phyloP scores from a whole-genome alignment of 352 stramenopile species.

The Pythium guiyangense region DNA sequence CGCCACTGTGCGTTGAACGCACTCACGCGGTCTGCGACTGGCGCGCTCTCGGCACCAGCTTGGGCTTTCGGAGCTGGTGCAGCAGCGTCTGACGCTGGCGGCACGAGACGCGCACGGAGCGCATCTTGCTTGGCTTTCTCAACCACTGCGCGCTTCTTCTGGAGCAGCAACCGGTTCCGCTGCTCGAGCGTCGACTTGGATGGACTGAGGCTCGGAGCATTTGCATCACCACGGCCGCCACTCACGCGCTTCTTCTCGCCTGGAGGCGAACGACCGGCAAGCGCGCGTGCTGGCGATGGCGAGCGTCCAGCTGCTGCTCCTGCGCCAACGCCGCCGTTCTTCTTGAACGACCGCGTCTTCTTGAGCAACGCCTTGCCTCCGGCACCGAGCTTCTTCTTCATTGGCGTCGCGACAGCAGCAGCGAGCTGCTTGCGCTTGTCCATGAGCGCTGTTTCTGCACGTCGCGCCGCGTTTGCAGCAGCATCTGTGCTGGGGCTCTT shows the following conservation, averaged over 20 bases:
- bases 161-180: constrained; percentile 13
- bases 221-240: not conserved
- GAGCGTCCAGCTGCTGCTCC: not conserved
- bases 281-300: not conserved
- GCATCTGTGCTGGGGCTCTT: constrained; percentile 2
- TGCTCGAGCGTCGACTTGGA: constrained; percentile 14
- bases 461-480: constrained; percentile 2
- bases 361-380: constrained; percentile 8
- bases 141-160: constrained; percentile 20
- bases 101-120: not conserved
- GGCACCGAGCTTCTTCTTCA: constrained; percentile 9
- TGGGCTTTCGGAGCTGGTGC: not conserved
- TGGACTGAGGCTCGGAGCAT: constrained; percentile 1
- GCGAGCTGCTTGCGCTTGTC: constrained; percentile 2
- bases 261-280: constrained; percentile 1
- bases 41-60: not conserved
- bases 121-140: constrained; percentile 18
- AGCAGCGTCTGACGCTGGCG: not conserved
- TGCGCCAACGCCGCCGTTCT: constrained; percentile 1
- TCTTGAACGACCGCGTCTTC: constrained; percentile 16
- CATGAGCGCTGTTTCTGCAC: constrained; percentile 5
- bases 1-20: constrained; percentile 61
- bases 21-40: constrained; percentile 31
- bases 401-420: constrained; percentile 1
- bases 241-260: constrained; percentile 1